A percentile compares a stretch with the other conserved stretches of the same genome.
phyloP scores from a whole-genome alignment of 768 basidiomycete genomes.

The Dentipellis fragilis region DNA sequence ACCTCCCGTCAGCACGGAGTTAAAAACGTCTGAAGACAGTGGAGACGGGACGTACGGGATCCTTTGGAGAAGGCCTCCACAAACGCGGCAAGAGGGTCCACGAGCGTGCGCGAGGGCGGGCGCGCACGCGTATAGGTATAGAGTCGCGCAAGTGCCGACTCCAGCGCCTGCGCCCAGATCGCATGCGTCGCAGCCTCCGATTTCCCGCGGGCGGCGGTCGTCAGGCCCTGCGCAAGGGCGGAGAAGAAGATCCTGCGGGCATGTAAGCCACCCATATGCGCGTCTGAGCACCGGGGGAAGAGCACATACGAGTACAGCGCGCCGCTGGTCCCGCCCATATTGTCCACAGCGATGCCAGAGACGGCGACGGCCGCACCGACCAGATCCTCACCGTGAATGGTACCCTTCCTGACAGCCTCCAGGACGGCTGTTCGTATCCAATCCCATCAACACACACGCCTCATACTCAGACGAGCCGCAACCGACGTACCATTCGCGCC shows the following conservation, averaged over 20 bases:
- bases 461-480: not conserved
- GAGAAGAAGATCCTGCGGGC: conserved; percentile 78
- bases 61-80: conserved; percentile 32
- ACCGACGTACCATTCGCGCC: conserved; percentile 55
- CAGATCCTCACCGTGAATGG: conserved; percentile 54
- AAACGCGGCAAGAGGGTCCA: conserved; percentile 87
- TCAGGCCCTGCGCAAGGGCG: conserved; percentile 67
- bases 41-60: not conserved
- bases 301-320: conserved; percentile 77
- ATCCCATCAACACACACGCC: not conserved
- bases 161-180: conserved; percentile 54
- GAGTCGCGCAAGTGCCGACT: conserved; percentile 46
- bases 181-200: conserved; percentile 32
- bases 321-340: conserved; percentile 89
- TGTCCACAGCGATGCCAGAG: conserved; percentile 66
- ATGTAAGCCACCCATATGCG: not conserved
- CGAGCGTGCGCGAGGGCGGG: conserved; percentile 80
- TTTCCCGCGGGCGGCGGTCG: conserved; percentile 23
- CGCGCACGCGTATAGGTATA: conserved; percentile 85
- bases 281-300: not conserved
- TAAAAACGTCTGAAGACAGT: not conserved
- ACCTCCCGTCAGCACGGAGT: not conserved
- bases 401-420: conserved; percentile 41
- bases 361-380: conserved; percentile 56
- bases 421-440: conserved; percentile 40